These are phyloP conservation scores for Diplodia sapinea DNA, from an alignment of 2,329 filamentous ascomycete species.

Conservation along the genomic window DNA sequence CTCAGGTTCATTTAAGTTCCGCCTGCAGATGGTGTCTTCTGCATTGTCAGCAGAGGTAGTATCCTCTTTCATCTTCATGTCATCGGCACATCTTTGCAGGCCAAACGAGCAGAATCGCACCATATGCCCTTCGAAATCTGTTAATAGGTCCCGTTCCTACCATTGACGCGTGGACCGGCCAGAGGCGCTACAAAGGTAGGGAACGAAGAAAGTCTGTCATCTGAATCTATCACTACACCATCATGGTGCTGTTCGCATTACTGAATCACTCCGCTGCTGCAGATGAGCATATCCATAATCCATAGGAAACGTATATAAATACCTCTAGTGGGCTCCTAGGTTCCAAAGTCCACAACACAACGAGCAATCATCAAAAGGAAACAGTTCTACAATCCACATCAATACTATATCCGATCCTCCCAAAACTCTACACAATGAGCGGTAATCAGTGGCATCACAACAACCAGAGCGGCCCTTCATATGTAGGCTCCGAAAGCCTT, in stretches of 20 bases:
- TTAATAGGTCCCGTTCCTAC: not conserved
- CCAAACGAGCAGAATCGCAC: not conserved
- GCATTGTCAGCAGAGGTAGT: not conserved
- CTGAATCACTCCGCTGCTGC: not conserved
- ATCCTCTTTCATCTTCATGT: not conserved
- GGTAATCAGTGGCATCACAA: not conserved
- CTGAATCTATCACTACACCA: not conserved
- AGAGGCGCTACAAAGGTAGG: not conserved
- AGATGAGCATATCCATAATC: not conserved
- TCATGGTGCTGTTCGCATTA: not conserved
- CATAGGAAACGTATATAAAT: not conserved
- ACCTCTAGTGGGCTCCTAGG: not conserved
- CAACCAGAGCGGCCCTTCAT: not conserved
- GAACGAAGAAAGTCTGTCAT: not conserved
- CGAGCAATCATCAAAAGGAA: not conserved
- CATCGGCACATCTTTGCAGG: not conserved
- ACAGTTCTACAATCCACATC: not conserved
- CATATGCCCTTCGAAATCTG: not conserved
- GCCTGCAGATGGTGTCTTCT: not conserved
- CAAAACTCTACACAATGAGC: not conserved
- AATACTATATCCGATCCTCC: not conserved
- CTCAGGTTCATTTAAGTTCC: not conserved
- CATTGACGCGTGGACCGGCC: not conserved
- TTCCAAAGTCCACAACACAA: not conserved
- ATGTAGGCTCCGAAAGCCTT: not conserved